Percentiles rank a stretch among this genome's conserved stretches.
phyloP scores from a whole-genome alignment of 2,329 filamentous ascomycete species.

The Plenodomus tracheiphilus region DNA sequence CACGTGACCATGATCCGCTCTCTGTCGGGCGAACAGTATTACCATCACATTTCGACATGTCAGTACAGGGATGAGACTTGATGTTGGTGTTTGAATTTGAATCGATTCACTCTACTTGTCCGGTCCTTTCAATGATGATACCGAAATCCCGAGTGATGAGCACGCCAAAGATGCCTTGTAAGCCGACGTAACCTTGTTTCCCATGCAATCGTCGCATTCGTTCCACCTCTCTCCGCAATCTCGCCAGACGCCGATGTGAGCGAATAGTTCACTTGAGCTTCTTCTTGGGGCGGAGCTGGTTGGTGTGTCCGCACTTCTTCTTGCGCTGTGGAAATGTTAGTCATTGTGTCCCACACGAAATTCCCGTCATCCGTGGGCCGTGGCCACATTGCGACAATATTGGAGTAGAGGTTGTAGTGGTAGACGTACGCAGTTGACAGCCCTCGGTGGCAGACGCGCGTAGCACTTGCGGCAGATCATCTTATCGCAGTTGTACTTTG shows the following conservation, averaged over 20 bases:
- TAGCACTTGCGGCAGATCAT: constrained; percentile 99
- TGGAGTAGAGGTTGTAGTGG: background rate
- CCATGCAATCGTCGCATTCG: constrained; percentile 38
- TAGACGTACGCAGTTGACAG: constrained; percentile 81
- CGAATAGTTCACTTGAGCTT: constrained; percentile 84
- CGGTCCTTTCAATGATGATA: constrained; percentile 26
- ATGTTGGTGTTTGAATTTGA: constrained; percentile 25
- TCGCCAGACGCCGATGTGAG: constrained; percentile 41
- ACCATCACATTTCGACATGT: background rate
- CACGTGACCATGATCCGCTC: constrained; percentile 19
- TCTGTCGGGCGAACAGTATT: background rate
- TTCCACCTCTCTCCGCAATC: constrained; percentile 20
- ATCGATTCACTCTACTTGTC: constrained; percentile 44
- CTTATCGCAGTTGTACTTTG: constrained; percentile 99
- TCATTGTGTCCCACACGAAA: background rate
- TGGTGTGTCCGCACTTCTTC: constrained; percentile 99
- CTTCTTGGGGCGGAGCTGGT: constrained; percentile 99
- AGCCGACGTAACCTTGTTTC: constrained; percentile 25
- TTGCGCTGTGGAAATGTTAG: constrained; percentile 56
- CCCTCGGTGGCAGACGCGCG: constrained; percentile 91
- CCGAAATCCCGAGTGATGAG: constrained; percentile 28
- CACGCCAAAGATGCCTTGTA: constrained; percentile 31
- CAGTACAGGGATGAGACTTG: constrained; percentile 1
- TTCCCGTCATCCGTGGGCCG: background rate
- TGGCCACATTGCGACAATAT: background rate